phyloP scores from a whole-genome alignment of 1,139 yeast species.

The Taphrina confusa region DNA sequence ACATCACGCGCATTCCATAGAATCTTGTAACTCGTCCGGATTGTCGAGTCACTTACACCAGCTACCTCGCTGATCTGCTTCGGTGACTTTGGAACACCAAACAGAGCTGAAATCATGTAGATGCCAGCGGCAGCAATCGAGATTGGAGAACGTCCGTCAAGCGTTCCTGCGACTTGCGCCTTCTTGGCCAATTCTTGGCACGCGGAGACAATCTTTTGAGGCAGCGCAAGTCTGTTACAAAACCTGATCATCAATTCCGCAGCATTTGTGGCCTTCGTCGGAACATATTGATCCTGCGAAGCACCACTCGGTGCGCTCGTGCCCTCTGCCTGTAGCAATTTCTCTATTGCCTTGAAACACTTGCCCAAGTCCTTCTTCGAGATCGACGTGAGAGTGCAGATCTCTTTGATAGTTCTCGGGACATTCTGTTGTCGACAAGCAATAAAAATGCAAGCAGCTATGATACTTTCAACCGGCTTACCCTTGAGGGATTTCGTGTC shows the following conservation, averaged over 20 bases:
- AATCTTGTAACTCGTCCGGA: conserved; percentile 85
- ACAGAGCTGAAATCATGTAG: conserved; percentile 83
- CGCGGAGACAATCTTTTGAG: conserved; percentile 82
- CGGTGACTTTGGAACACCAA: conserved; percentile 66
- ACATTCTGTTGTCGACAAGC: conserved; percentile 95
- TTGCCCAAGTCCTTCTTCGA: conserved; percentile 90
- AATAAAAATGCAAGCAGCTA: conserved; percentile 94
- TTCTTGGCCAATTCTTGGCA: conserved; percentile 90
- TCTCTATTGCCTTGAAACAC: conserved; percentile 49
- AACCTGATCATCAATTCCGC: conserved; percentile 94
- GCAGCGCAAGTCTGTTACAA: conserved; percentile 89
- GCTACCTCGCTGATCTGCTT: conserved; percentile 85
- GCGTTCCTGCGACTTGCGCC: conserved; percentile 86
- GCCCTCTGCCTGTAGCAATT: conserved; percentile 36
- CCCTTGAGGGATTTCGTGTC: conserved; percentile 88
- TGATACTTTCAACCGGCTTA: conserved; percentile 86
- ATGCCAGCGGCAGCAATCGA: conserved; percentile 98
- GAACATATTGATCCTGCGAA: conserved; percentile 32
- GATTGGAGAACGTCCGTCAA: conserved; percentile 96
- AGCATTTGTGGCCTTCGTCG: conserved; percentile 61
- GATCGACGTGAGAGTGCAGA: conserved; percentile 91
- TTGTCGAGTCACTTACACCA: conserved; percentile 98
- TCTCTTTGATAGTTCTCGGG: conserved; percentile 93
- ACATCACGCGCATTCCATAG: conserved; percentile 53
- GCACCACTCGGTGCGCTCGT: conserved; percentile 31